phyloP scores from a whole-genome alignment of 208 protist species.

The Trypanosomatidae sp. region DNA sequence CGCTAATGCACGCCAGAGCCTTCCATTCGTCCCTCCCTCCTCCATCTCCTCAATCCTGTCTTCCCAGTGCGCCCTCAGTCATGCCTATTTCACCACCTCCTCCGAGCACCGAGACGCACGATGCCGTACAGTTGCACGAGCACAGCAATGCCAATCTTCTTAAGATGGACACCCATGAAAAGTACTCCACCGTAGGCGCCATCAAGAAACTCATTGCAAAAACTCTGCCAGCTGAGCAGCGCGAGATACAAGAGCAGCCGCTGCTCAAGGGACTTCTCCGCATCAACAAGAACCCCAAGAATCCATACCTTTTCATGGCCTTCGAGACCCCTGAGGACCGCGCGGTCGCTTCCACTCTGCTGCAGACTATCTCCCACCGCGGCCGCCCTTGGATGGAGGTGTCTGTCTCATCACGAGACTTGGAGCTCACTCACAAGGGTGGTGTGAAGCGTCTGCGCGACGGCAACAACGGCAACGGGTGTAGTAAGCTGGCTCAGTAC shows the following conservation, averaged over 20 bases:
- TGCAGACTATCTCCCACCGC: slow-evolving; percentile 51
- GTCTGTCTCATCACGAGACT: slow-evolving; percentile 53
- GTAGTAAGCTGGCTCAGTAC: slow-evolving; percentile 74
- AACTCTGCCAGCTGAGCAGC: slow-evolving; percentile 31
- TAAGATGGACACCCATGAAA: slow-evolving; percentile 89
- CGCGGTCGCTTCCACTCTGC: slow-evolving; percentile 34
- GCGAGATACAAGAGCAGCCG: slow-evolving; percentile 29
- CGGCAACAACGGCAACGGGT: slow-evolving; percentile 12
- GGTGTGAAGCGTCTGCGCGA: slow-evolving; percentile 52
- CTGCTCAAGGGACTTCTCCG: slow-evolving; percentile 75
- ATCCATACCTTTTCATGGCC: slow-evolving; percentile 69
- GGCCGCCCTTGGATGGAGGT: slow-evolving; percentile 61
- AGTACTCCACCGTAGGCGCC: slow-evolving; percentile 68
- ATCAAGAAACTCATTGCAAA: slow-evolving; percentile 83
- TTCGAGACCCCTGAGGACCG: slow-evolving; percentile 70
- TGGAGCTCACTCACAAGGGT: slow-evolving; percentile 81
- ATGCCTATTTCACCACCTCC: slow-evolving; percentile 18
- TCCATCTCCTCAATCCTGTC: slow-evolving; percentile 4
- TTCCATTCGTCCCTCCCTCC: not conserved
- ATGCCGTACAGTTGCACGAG: slow-evolving; percentile 41
- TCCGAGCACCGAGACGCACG: slow-evolving; percentile 7
- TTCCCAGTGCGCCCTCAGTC: not conserved
- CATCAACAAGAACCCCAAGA: slow-evolving; percentile 89
- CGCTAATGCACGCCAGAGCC: not conserved
- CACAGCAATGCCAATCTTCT: slow-evolving; percentile 89